These are phyloP conservation scores for Thelonectria blattea DNA, from an alignment of 2,329 filamentous ascomycete species.

Conservation along the genomic window DNA sequence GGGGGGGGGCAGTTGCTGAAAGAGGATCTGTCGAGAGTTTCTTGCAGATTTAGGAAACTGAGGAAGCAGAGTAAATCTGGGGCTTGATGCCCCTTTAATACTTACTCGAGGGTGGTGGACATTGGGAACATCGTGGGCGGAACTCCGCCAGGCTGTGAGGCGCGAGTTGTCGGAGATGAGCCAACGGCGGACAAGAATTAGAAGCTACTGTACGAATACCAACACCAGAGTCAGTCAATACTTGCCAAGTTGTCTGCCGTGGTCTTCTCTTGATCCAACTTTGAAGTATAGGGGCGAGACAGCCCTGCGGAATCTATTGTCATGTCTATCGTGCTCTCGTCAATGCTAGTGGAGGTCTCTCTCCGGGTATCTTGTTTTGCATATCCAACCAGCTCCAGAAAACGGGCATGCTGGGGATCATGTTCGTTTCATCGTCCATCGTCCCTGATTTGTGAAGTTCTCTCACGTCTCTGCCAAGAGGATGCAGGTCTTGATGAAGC, in stretches of 20 bases:
- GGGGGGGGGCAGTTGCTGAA: constrained; percentile 3
- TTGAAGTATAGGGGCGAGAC: neutral
- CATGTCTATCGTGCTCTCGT: constrained; percentile 1
- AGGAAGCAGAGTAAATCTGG: neutral
- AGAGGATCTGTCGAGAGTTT: neutral
- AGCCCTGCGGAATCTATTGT: neutral
- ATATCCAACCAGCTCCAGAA: constrained; percentile 15
- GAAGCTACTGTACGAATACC: neutral
- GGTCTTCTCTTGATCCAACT: neutral
- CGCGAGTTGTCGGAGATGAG: neutral
- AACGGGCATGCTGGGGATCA: neutral
- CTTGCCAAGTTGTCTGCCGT: neutral
- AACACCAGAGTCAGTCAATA: neutral
- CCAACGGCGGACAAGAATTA: neutral
- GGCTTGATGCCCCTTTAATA: neutral
- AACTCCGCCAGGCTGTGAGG: constrained; percentile 28
- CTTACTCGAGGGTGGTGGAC: neutral
- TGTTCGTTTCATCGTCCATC: neutral
- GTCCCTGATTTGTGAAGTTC: neutral
- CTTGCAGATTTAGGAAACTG: neutral
- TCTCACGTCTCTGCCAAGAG: constrained; percentile 21
- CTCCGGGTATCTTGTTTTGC: constrained; percentile 33
- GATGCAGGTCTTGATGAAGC: constrained; percentile 23
- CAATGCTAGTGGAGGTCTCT: constrained; percentile 18
- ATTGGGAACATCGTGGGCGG: constrained; percentile 22